phyloP scores from a whole-genome alignment of 345 rosid genomes.

The Arabis alpina region DNA sequence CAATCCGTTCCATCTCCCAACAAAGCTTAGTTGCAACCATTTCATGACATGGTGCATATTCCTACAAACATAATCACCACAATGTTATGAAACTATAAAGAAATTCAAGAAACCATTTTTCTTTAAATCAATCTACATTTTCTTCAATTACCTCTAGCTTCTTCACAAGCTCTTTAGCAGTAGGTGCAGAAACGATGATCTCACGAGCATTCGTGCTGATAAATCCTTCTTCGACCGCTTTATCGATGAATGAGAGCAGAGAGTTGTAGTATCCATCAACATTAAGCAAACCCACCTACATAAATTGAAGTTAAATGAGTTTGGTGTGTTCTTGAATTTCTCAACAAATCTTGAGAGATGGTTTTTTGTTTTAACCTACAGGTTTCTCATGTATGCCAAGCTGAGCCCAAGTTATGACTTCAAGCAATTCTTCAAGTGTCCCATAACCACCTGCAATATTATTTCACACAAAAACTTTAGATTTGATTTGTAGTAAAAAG shows the following conservation, averaged over 20 bases:
- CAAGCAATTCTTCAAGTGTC: constrained; percentile 95
- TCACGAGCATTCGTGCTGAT: constrained; percentile 81
- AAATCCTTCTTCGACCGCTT: constrained; percentile 99
- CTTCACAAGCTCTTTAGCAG: constrained; percentile 79
- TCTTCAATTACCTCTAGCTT: constrained; percentile 72
- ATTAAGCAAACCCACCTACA: constrained; percentile 95
- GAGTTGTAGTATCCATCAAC: constrained; percentile 99
- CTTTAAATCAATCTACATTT: background rate
- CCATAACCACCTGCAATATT: constrained; percentile 86
- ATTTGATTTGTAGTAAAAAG: background rate
- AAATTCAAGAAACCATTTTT: background rate
- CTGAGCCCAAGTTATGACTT: constrained; percentile 99
- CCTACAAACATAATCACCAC: constrained; percentile 45
- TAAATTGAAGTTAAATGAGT: background rate
- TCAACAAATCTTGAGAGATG: background rate
- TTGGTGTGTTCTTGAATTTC: constrained; percentile 2
- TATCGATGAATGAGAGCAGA: constrained; percentile 88
- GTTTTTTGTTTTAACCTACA: constrained; percentile 43
- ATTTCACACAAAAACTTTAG: constrained; percentile 21
- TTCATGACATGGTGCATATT: constrained; percentile 88
- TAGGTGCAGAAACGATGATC: constrained; percentile 89
- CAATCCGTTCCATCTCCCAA: constrained; percentile 89
- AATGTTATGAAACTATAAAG: constrained; percentile 15
- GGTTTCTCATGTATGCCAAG: constrained; percentile 99
- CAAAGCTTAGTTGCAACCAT: constrained; percentile 77